Conservation (phyloP, 2,329 filamentous ascomycete species). For the Sclerotinia glacialis region DNA sequence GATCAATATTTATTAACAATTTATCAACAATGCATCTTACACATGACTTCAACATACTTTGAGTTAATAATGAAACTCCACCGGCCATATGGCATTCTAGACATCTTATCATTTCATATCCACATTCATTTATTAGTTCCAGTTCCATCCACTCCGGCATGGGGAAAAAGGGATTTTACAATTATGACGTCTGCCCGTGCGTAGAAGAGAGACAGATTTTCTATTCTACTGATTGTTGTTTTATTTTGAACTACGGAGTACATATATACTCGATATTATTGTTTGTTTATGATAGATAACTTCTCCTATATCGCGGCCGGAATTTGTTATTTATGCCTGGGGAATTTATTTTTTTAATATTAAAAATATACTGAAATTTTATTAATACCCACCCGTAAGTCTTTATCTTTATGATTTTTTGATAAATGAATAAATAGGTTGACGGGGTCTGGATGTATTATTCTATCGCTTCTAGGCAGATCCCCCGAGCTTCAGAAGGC, state of each 20-base stretch:
- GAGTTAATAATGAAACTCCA: background rate
- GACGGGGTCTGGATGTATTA: background rate
- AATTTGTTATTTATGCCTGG: background rate
- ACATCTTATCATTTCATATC: background rate
- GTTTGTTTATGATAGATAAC: no score
- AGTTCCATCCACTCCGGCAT: constrained; percentile 15
- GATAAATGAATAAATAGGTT: background rate
- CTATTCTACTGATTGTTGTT: no score
- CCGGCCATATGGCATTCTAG: background rate
- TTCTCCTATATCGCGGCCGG: background rate
- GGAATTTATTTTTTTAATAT: background rate
- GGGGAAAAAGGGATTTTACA: background rate
- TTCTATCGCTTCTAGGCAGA: constrained; percentile 1
- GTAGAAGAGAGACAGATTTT: background rate
- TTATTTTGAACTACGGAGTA: no score
- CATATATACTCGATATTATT: no score
- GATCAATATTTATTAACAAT: background rate
- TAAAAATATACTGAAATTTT: background rate
- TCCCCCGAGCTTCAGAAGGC: no score
- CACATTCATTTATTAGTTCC: background rate
- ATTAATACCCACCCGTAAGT: no score
- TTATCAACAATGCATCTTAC: background rate
- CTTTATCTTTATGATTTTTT: no score
- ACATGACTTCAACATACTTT: background rate
- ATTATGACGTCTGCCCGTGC: constrained; percentile 11